Conservation (phyloP, 1,284 basidiomycete species). For the Naganishia sp. region DNA sequence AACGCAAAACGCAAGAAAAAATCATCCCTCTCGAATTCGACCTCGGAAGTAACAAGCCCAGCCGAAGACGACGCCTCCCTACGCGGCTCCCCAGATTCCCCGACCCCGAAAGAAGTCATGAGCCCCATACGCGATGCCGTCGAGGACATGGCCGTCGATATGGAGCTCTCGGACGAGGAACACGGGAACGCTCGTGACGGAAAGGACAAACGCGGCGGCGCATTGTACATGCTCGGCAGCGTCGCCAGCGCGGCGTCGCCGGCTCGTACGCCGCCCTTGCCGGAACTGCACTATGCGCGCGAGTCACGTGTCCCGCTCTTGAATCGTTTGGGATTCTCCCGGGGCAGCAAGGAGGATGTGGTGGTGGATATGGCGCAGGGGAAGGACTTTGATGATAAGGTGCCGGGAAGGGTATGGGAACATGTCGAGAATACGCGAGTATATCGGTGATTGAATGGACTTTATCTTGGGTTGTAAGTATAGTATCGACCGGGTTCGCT, state of each 20-base stretch:
- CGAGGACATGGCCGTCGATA: constrained; percentile 25
- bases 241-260: constrained; percentile 23
- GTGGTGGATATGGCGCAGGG: constrained; percentile 2
- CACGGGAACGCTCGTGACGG: background rate
- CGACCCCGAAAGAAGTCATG: constrained; percentile 5
- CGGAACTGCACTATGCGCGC: background rate
- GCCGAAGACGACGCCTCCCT: background rate
- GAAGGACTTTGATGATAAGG: constrained; percentile 11
- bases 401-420: constrained; percentile 3
- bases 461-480: constrained; percentile 8
- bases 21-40: constrained; percentile 18
- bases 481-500: background rate
- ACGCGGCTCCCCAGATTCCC: background rate
- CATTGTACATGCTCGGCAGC: constrained; percentile 21
- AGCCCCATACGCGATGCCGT: constrained; percentile 23
- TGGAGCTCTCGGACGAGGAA: constrained; percentile 13
- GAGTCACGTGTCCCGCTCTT: background rate
- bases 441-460: constrained; percentile 9
- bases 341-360: background rate
- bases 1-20: constrained; percentile 8
- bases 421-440: constrained; percentile 18
- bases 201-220: constrained; percentile 14
- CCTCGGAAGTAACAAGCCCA: constrained; percentile 8
- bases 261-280: constrained; percentile 4
- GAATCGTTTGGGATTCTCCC: constrained; percentile 15